A percentile compares a stretch with the other conserved stretches of the same genome.
Evolutionary conservation across 495 filamentous ascomycete genomes (phyloP).

Genomic region (Bombardia bombarda): DNA sequence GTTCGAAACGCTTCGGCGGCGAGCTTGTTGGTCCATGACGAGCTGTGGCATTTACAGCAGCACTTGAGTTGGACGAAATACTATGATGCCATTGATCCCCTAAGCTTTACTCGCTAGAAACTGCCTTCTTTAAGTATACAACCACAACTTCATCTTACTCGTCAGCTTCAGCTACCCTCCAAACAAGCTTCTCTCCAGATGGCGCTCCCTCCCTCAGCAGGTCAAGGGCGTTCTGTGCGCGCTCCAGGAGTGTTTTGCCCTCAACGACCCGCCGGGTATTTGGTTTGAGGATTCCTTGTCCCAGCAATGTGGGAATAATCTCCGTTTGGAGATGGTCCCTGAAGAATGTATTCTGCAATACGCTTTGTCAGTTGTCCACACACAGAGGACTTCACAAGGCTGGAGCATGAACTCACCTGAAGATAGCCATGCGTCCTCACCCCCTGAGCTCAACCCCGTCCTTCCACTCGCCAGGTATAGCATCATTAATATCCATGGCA

Average conservation of each 20-base stretch:
- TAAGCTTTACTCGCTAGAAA: not conserved
- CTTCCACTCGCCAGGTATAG: constrained; percentile 29
- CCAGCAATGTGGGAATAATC: constrained; percentile 42
- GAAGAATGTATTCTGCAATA: constrained; percentile 41
- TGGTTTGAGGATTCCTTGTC: constrained; percentile 34
- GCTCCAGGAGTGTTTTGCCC: constrained; percentile 39
- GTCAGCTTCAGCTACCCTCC: constrained; percentile 31
- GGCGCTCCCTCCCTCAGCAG: constrained; percentile 32
- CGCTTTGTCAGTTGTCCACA: not conserved
- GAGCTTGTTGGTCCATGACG: too few relatives aligned
- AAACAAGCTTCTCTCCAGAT: constrained; percentile 43
- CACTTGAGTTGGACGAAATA: too few relatives aligned
- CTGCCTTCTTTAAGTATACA: not conserved
- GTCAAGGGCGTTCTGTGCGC: constrained; percentile 37
- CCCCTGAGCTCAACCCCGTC: constrained; percentile 40
- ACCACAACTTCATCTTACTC: not conserved
- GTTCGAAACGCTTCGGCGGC: too few relatives aligned
- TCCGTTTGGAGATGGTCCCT: constrained; percentile 35
- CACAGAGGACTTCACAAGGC: not conserved
- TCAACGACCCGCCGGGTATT: constrained; percentile 41
- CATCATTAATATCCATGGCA: constrained; percentile 29
- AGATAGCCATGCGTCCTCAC: constrained; percentile 42
- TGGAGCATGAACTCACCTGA: constrained; percentile 21
- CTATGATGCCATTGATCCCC: too few relatives aligned
- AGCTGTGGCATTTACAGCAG: too few relatives aligned